These are phyloP conservation scores for Petunia secreta DNA, from an alignment of 257 asterid species.

Conservation along the genomic window DNA sequence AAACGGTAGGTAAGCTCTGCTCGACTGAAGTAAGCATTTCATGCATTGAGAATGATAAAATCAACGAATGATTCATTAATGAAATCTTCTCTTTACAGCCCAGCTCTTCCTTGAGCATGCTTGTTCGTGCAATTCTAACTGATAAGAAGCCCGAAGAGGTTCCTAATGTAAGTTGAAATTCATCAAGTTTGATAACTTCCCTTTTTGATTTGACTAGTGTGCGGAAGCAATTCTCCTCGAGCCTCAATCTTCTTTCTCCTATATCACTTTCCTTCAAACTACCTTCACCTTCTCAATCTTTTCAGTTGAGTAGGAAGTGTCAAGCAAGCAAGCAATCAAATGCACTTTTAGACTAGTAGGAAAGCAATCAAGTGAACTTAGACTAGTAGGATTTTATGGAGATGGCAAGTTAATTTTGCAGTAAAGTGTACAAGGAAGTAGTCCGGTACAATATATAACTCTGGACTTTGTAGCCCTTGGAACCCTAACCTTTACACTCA, in stretches of 20 bases:
- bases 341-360: neutral
- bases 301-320: constrained; percentile 5
- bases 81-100: constrained; percentile 51
- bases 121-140: constrained; percentile 69
- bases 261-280: neutral
- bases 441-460: constrained; percentile 5
- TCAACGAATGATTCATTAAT: neutral
- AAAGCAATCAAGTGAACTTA: constrained; percentile 4
- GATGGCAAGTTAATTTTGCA: neutral
- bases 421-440: neutral
- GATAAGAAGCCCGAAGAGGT: constrained; percentile 95
- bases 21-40: neutral
- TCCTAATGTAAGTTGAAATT: constrained; percentile 32
- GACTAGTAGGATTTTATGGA: constrained; percentile 13
- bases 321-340: neutral
- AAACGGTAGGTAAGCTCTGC: constrained; percentile 51
- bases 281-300: neutral
- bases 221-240: neutral
- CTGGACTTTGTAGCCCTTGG: neutral
- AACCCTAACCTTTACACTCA: constrained; percentile 6
- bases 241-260: constrained; percentile 9
- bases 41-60: constrained; percentile 17
- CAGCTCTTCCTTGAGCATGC: constrained; percentile 76
- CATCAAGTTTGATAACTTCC: neutral
- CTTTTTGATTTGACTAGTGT: neutral